phyloP scores from a whole-genome alignment of 768 basidiomycete species.

The Russula brevipes region DNA sequence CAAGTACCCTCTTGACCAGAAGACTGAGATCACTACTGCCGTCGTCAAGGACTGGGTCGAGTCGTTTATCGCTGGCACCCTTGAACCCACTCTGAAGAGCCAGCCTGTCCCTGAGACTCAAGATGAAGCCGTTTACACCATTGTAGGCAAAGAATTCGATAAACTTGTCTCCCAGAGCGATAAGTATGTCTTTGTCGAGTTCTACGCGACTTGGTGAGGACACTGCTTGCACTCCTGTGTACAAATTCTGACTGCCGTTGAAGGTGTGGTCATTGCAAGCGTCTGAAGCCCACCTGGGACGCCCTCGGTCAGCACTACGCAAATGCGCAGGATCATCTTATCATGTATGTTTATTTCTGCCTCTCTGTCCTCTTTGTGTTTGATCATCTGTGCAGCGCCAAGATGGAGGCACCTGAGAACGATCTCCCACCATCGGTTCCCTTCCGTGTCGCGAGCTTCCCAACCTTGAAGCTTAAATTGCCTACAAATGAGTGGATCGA shows the following conservation, averaged over 20 bases:
- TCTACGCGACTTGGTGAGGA: conserved; percentile 91
- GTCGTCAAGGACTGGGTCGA: conserved; percentile 55
- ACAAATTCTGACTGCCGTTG: not conserved
- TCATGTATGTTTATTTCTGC: conserved; percentile 53
- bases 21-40: conserved; percentile 52
- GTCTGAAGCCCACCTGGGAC: conserved; percentile 93
- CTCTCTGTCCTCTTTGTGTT: conserved; percentile 1
- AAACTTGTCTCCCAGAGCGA: conserved; percentile 76
- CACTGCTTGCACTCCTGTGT: conserved; percentile 12
- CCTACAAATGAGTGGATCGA: conserved; percentile 83
- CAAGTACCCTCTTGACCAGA: conserved; percentile 84
- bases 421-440: conserved; percentile 85
- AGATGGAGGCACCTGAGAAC: conserved; percentile 95
- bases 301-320: conserved; percentile 81
- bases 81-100: conserved; percentile 84
- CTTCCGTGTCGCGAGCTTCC: conserved; percentile 87
- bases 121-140: conserved; percentile 71
- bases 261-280: conserved; percentile 95
- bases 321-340: conserved; percentile 61
- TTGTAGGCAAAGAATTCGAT: conserved; percentile 90
- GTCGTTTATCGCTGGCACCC: conserved; percentile 62
- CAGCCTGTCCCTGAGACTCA: conserved; percentile 80
- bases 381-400: conserved; percentile 53
- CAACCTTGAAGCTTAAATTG: conserved; percentile 93
- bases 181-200: conserved; percentile 95